phyloP scores from a whole-genome alignment of 208 protist genomes.

The Wallacemonas rigidus region DNA sequence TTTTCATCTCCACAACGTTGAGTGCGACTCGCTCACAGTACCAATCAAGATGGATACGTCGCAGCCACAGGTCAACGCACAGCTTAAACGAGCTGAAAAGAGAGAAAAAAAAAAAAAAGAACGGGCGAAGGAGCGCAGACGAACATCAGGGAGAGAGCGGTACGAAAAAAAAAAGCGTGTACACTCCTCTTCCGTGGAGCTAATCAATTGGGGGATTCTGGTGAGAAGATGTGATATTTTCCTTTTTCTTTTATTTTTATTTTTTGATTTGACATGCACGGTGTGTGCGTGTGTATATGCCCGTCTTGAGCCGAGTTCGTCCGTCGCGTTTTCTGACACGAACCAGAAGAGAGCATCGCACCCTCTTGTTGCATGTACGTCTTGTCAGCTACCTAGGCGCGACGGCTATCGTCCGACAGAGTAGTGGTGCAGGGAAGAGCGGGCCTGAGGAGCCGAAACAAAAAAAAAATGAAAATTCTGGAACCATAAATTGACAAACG shows the following conservation, averaged over 20 bases:
- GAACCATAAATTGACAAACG: not conserved
- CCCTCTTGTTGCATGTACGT: too few species aligned
- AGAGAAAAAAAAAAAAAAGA: slow-evolving; percentile 6
- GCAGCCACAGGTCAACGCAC: too few species aligned
- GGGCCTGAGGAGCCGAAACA: not conserved
- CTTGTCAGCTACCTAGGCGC: too few species aligned
- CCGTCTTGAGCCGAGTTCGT: too few species aligned
- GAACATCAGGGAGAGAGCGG: slow-evolving; percentile 3
- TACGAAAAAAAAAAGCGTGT: slow-evolving; percentile 12
- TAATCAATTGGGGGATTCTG: too few species aligned
- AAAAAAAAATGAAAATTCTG: not conserved
- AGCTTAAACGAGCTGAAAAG: not conserved
- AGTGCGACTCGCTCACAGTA: too few species aligned
- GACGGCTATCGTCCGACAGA: too few species aligned
- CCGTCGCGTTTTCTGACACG: too few species aligned
- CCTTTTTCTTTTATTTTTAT: slow-evolving; percentile 20
- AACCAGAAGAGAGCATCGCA: too few species aligned
- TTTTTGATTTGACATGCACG: not conserved
- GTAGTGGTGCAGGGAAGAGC: not conserved
- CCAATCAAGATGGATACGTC: too few species aligned
- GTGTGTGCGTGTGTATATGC: too few species aligned
- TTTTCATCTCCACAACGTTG: too few species aligned
- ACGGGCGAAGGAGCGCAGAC: not conserved
- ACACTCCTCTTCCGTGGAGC: not conserved
- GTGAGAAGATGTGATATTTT: not conserved